Evolutionary conservation across 164 flowering plant genomes (phyloP).

Genomic region (Platanus orientalis): DNA sequence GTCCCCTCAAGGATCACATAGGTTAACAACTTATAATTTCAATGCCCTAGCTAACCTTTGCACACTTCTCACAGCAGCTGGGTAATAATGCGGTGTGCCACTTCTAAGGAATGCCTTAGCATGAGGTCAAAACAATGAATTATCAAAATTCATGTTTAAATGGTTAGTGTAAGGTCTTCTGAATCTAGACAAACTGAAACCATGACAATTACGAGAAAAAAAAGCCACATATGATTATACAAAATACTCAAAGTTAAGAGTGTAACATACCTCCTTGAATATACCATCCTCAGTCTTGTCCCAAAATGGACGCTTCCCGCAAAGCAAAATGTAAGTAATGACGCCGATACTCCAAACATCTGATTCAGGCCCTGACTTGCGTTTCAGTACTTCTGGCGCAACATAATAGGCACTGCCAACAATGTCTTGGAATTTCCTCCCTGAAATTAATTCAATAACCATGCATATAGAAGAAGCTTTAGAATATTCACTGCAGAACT

Average conservation of each 20-base stretch:
- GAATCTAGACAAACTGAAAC: too few relatives aligned
- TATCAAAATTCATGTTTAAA: too few relatives aligned
- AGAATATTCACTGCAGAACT: neutral
- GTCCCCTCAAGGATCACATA: too few relatives aligned
- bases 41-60: too few relatives aligned
- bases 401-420: slow-evolving; percentile 99
- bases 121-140: too few relatives aligned
- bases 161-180: too few relatives aligned
- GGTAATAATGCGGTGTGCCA: too few relatives aligned
- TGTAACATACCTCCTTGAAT: slow-evolving; percentile 74
- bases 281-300: slow-evolving; percentile 98
- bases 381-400: slow-evolving; percentile 94
- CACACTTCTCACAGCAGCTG: too few relatives aligned
- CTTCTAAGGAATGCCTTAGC: too few relatives aligned
- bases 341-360: slow-evolving; percentile 99
- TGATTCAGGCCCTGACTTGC: slow-evolving; percentile 96
- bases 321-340: slow-evolving; percentile 94
- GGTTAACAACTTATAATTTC: too few relatives aligned
- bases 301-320: slow-evolving; percentile 99
- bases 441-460: slow-evolving; percentile 36
- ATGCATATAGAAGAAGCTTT: neutral
- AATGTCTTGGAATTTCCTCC: slow-evolving; percentile 78
- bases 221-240: too few relatives aligned
- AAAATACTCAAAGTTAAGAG: neutral
- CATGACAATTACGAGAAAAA: neutral